phyloP scores from a whole-genome alignment of 1,139 yeast species.

The Hyphopichia khmerensis region DNA sequence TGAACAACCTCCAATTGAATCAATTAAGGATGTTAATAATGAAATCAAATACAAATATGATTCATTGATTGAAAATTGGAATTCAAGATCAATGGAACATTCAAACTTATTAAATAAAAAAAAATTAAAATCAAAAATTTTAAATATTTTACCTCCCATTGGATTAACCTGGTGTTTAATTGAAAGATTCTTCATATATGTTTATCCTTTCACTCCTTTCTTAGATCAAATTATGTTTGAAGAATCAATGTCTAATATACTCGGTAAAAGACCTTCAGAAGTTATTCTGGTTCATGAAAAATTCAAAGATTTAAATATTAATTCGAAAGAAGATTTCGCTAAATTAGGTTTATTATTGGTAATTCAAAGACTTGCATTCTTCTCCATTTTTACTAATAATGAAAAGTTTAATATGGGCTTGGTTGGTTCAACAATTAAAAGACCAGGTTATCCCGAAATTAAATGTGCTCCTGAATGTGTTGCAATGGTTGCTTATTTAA shows the following conservation, averaged over 20 bases:
- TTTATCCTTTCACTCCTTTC: slow-evolving; percentile 10
- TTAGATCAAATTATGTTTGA: slow-evolving; percentile 8
- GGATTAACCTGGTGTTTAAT: slow-evolving; percentile 16
- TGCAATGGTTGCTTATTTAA: not conserved
- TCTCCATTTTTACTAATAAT: slow-evolving; percentile 22
- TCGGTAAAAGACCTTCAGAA: slow-evolving; percentile 15
- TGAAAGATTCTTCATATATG: slow-evolving; percentile 7
- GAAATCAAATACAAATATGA: not conserved
- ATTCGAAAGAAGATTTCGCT: slow-evolving; percentile 22
- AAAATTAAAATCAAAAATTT: not conserved
- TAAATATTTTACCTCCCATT: slow-evolving; percentile 25
- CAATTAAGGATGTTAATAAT: not conserved
- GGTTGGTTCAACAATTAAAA: not conserved
- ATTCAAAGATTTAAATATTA: slow-evolving; percentile 14
- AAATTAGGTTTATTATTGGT: slow-evolving; percentile 22
- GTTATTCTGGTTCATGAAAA: slow-evolving; percentile 9
- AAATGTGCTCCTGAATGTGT: not conserved
- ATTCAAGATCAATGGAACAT: not conserved
- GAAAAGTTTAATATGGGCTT: not conserved
- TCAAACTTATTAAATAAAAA: not conserved
- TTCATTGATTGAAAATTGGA: not conserved
- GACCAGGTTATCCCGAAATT: not conserved
- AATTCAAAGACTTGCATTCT: slow-evolving; percentile 22
- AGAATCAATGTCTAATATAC: slow-evolving; percentile 10
- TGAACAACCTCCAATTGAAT: not conserved